phyloP scores from a whole-genome alignment of 257 asterid species.

The Linaria vulgaris region DNA sequence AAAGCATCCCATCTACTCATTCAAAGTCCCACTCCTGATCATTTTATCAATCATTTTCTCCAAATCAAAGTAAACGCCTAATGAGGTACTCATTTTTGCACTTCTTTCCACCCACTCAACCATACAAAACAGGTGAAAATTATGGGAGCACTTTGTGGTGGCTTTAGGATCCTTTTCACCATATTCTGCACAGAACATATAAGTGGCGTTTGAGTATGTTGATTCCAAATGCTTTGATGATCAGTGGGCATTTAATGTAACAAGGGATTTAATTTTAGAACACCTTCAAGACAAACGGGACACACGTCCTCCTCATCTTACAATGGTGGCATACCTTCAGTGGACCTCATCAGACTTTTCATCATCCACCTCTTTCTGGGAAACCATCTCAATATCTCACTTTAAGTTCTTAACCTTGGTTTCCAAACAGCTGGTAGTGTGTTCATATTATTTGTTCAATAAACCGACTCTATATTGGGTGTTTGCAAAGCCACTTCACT shows the following conservation, averaged over 20 bases:
- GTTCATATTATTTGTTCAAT: slow-evolving; percentile 38
- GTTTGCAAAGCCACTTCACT: too few species aligned
- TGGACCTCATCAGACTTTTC: slow-evolving; percentile 53
- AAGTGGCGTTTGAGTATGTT: slow-evolving; percentile 15
- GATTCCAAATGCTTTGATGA: slow-evolving; percentile 15
- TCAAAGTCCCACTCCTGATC: too few species aligned
- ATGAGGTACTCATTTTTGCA: slow-evolving; percentile 36
- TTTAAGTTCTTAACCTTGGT: slow-evolving; percentile 47
- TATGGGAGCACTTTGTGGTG: slow-evolving; percentile 82
- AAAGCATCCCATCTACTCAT: too few species aligned
- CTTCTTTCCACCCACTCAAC: slow-evolving; percentile 99
- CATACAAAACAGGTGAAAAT: slow-evolving; percentile 86
- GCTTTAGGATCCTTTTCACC: slow-evolving; percentile 82
- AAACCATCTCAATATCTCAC: slow-evolving; percentile 42
- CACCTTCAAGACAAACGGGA: slow-evolving; percentile 96
- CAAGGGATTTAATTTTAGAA: slow-evolving; percentile 10
- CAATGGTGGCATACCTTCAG: slow-evolving; percentile 36
- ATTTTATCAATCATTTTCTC: slow-evolving; percentile 9
- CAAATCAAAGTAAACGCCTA: slow-evolving; percentile 27
- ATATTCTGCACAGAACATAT: slow-evolving; percentile 57
- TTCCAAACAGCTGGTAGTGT: slow-evolving; percentile 43
- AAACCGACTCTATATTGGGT: slow-evolving; percentile 33
- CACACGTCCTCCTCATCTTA: slow-evolving; percentile 79
- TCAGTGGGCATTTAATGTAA: slow-evolving; percentile 5
- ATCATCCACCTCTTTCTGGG: slow-evolving; percentile 48